Base-by-base conservation (phyloP, 768 basidiomycete genomes). In the Termitomyces sp. region DNA sequence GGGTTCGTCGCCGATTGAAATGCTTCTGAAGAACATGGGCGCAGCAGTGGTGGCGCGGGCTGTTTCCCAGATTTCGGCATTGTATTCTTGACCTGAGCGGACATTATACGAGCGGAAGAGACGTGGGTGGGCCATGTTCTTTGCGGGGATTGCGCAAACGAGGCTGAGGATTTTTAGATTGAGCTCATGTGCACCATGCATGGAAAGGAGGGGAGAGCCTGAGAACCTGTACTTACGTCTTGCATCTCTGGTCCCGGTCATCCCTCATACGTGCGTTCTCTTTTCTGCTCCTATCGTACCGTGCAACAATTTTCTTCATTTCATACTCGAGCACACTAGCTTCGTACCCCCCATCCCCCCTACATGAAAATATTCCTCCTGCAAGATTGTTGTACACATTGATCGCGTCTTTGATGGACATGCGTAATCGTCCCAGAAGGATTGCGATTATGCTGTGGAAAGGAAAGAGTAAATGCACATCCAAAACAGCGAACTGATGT, bases 341-440 rank as follows among this genome's bases (percentile, higher is more conserved):
- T 46, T 2, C 54, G 45, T 18, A 59, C 57, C 0, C 57, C 55
- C 4, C 18, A 22, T 46, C 53, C 16, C 57, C 59, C 20, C 20
- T 56, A 5, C 42, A 4, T 1, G 61, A 45, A 20, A 59, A 62
- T 0, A 62, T n/a, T 12, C n/a, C n/a, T 22, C 10, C 20, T 4
- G 66, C 58, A 5, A 70, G 55, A 2, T 33, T 1, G 8, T 24
- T 44, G 53, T 69, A 70, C 10, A n/a, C 58, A 1, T 20, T 26
- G 22, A 68, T 67, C 32, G 66, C 67, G 2, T 67, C 56, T 6
- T 62, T 54, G 12, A 66, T 59, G 8, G 64, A 50, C 58, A 70
- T 63, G 7, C 64, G 43, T n/a, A 70, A 58, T 8, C 69, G 61
- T 6, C 69, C 69, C 13, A 70, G 58, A 53, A 69, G 59, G 18